Evolutionary conservation across 352 stramenopile species (phyloP).

Genomic region (Hyaloperonospora brassicae): DNA sequence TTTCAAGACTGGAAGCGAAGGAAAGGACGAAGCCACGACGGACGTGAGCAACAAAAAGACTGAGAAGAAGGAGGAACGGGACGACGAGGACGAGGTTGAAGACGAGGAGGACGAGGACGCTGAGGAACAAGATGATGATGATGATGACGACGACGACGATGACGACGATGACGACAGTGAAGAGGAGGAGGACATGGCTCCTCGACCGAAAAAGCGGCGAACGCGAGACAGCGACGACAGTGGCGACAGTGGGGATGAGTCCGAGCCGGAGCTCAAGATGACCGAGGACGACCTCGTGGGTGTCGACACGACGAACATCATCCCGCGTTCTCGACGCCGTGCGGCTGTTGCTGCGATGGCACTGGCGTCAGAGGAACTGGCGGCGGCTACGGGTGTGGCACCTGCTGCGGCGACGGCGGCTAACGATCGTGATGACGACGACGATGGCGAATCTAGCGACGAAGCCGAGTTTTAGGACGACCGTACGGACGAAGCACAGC

Average conservation of each 20-base stretch:
- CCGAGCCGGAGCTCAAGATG: constrained; percentile 71
- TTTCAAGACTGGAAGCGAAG: constrained; percentile 20
- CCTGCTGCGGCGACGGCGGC: constrained; percentile 6
- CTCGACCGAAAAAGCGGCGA: constrained; percentile 64
- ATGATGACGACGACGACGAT: constrained; percentile 42
- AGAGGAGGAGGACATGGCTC: constrained; percentile 43
- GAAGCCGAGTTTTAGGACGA: constrained; percentile 75
- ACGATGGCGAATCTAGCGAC: constrained; percentile 77
- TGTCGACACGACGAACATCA: constrained; percentile 82
- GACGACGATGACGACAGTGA: constrained; percentile 34
- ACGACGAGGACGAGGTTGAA: constrained; percentile 6
- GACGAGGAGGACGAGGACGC: constrained; percentile 28
- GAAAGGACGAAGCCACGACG: constrained; percentile 6
- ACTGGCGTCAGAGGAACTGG: constrained; percentile 50
- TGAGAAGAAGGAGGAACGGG: constrained; percentile 23
- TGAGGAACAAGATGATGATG: constrained; percentile 41
- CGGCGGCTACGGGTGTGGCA: constrained; percentile 14
- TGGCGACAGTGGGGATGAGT: constrained; percentile 51
- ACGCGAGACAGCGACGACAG: constrained; percentile 55
- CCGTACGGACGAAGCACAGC: not conserved
- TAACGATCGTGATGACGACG: constrained; percentile 15
- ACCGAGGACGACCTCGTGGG: constrained; percentile 82
- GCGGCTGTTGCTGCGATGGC: constrained; percentile 65
- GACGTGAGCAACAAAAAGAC: constrained; percentile 34
- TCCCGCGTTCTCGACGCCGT: constrained; percentile 62